Conservation (phyloP, 305 asterid species). For the Fraxinus latifolia region DNA sequence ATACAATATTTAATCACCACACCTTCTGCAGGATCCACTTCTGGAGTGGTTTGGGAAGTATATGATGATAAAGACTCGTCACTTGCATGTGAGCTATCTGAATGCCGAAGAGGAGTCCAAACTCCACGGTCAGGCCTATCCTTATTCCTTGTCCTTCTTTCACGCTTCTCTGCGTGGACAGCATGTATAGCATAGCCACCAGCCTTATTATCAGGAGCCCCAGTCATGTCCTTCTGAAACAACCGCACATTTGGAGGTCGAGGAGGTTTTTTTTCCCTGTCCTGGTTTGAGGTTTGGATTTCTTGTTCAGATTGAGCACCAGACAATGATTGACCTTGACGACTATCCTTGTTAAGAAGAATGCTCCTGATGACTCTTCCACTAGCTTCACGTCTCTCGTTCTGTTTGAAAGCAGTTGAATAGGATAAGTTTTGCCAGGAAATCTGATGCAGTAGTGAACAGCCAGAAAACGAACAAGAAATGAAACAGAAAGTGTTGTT, state of each 20-base stretch:
- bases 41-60: constrained; percentile 56
- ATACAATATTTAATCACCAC: constrained; percentile 10
- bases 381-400: constrained; percentile 68
- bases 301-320: constrained; percentile 50
- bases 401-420: constrained; percentile 47
- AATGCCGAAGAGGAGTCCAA: constrained; percentile 86
- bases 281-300: constrained; percentile 37
- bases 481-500: constrained; percentile 12
- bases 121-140: constrained; percentile 97
- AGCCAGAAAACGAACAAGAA: constrained; percentile 41
- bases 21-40: constrained; percentile 67
- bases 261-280: constrained; percentile 75
- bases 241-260: constrained; percentile 57
- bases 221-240: constrained; percentile 54
- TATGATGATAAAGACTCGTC: constrained; percentile 65
- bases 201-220: constrained; percentile 54
- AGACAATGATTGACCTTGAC: constrained; percentile 45
- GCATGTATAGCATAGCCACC: constrained; percentile 40
- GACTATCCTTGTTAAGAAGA: constrained; percentile 60
- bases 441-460: constrained; percentile 41
- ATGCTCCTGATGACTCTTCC: constrained; percentile 79
- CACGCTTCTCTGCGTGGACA: constrained; percentile 51
- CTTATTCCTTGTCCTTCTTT: constrained; percentile 65
- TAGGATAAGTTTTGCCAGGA: constrained; percentile 38
- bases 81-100: constrained; percentile 72